Evolutionary conservation across 2,329 filamentous ascomycete species (phyloP).

Genomic region (Sclerotinia borealis): DNA sequence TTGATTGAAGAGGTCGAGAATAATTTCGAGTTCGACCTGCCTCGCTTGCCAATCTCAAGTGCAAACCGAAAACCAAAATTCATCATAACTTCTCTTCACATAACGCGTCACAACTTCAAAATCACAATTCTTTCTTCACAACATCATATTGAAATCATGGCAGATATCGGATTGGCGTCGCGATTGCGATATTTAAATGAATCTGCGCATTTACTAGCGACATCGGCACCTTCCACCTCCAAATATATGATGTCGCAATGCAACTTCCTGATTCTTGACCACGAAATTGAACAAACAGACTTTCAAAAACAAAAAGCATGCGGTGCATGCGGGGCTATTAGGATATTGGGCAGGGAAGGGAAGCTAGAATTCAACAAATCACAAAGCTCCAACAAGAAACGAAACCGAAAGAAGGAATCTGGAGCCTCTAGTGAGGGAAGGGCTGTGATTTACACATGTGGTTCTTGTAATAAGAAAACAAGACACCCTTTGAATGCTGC

Average conservation of each 20-base stretch:
- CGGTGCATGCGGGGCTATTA: constrained; percentile 54
- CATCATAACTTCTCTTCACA: background rate
- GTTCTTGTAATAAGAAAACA: constrained; percentile 26
- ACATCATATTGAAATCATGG: constrained; percentile 18
- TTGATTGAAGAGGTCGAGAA: background rate
- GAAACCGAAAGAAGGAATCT: background rate
- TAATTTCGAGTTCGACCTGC: background rate
- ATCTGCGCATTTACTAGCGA: constrained; percentile 51
- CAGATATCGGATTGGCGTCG: constrained; percentile 25
- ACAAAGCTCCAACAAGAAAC: background rate
- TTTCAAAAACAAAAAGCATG: constrained; percentile 51
- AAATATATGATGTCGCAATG: constrained; percentile 53
- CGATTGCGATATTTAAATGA: constrained; percentile 43
- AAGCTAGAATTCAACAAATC: constrained; percentile 18
- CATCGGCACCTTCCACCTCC: constrained; percentile 49
- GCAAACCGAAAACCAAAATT: background rate
- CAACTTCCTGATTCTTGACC: constrained; percentile 43
- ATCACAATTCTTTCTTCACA: background rate
- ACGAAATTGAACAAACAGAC: constrained; percentile 41
- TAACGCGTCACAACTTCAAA: constrained; percentile 8
- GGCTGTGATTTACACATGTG: constrained; percentile 28
- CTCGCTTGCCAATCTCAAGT: constrained; percentile 1
- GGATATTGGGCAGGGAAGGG: constrained; percentile 42
- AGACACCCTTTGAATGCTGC: constrained; percentile 16
- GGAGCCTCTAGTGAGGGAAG: constrained; percentile 10